Evolutionary conservation across 345 rosid species (phyloP), one percentile per base, ranked within the genome.

Genomic region (Eucalyptus globulus): DNA sequence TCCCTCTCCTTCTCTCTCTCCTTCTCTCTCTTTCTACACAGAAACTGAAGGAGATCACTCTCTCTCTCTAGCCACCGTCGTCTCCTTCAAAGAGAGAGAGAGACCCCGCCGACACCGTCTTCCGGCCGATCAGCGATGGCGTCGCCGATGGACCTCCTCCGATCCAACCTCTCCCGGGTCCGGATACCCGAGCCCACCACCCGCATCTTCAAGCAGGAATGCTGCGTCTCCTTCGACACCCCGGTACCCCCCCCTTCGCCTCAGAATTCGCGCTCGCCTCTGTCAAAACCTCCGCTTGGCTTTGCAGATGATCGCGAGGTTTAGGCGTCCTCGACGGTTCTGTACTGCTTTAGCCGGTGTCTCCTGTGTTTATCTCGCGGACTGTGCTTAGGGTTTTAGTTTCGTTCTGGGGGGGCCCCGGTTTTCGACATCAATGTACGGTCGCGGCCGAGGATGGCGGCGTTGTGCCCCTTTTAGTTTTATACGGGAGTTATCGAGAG

Each of bases 161-260:
- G 99, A 93, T 96, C 98, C 86, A 94, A 94, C 90, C 96, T 98
- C 87, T 95, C 97, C 87, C 97, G 99, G 89, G 99, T 98, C 89
- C 99, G 99, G 96, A 96, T 98, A 92, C 99, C 99, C 13, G 99
- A 98, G 90, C 99, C 99, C 7, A 97, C 99, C 76, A 96, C 96
- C 87, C 99, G 99, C 90, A 94, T 96, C 95, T 98, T 95, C 96
- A 98, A 98, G 92, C 97, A 96, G 24, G 99, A 98, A 93, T 98
- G 99, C 93, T 96, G 99, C 94, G 86, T 97, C 95, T 95, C 99
- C 90, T 98, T 96, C 93, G 99, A 96, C 81, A 92, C 98, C 91
- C 98, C 97, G 94, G 99, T 98, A 93, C 45, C 43, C 9, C 87
- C 87, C 47, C 10, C 62, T 72, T 40, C 83, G 9, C 83, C 45